Base-by-base conservation (phyloP, 1,284 basidiomycete species). In the Microbotryum violaceum region DNA sequence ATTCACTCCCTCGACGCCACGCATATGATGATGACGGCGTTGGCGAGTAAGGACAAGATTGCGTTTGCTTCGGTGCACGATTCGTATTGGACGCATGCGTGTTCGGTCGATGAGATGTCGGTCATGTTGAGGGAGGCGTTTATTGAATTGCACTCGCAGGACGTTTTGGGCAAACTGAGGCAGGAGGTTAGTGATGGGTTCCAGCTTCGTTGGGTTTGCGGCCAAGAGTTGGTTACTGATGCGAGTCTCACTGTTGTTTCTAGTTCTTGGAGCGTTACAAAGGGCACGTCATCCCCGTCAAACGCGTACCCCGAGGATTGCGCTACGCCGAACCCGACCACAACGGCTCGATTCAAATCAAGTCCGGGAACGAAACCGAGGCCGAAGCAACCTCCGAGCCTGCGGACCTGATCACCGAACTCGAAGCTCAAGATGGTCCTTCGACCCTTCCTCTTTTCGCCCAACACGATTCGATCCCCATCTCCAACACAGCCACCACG, bases 61-160 rank as follows among this genome's bases (percentile, higher is more conserved):
- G 87, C 86, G 0, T 97, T 97, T 74, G 94, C 93, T 0, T 89
- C 91, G 3, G 96, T 98, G 16, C 94, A 99, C 76, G 96, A 99
- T 75, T 97, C 92, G 2, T 99, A 97, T 79, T 99, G 94, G 94
- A 97, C 94, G 8, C 94, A 99, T 74, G 89, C 94, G 0, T 82
- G 80, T 46, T 84, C 83, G 65, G 88, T 97, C 63, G 90, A 97
- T 75, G 79, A 84, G 59, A 96, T 99, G 91, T 89, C 89, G 0
- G 80, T 80, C 54, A 81, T 89, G 70, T 93, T 98, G 70, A 87
- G 94, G 33, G 89, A 94, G 56, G 91, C 90, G 0, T 98, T 98
- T 75, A 89, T 98, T 66, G 85, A 87, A 5, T 80, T 98, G 12
- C 94, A 98, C 75, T 87, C 86, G 23, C 87, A 88, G 23, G 85